Conservation (phyloP, 257 asterid genomes). For the Penstemon newberryi region DNA sequence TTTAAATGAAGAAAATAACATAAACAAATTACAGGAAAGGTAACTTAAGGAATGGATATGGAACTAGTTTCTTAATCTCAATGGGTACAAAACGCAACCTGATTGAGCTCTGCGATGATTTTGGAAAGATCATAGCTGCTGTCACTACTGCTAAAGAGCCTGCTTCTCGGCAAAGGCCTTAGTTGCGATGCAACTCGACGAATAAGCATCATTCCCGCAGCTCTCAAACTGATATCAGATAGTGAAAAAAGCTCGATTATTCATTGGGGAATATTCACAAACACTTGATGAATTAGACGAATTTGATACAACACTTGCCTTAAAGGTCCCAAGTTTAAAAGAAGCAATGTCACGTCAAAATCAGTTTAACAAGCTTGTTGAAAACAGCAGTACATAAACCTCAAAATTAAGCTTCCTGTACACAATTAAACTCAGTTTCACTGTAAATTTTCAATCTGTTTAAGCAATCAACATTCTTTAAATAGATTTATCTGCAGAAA, state of each 20-base stretch:
- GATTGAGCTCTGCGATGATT: conserved; percentile 61
- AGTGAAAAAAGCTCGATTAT: background rate
- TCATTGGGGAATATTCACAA: conserved; percentile 36
- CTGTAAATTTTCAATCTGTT: background rate
- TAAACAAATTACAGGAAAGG: background rate
- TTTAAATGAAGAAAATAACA: conserved; percentile 2
- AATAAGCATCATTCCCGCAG: conserved; percentile 43
- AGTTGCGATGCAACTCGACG: conserved; percentile 36
- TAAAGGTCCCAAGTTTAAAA: too few species aligned
- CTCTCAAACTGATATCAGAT: conserved; percentile 10
- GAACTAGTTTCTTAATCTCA: background rate
- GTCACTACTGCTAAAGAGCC: conserved; percentile 45
- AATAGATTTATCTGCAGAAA: background rate
- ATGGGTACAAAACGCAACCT: conserved; percentile 39
- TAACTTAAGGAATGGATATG: background rate
- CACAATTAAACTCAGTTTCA: conserved; percentile 12
- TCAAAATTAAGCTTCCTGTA: conserved; percentile 7
- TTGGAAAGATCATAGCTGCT: conserved; percentile 46
- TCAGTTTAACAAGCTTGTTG: conserved; percentile 10
- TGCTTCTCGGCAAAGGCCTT: conserved; percentile 36
- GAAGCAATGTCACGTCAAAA: background rate
- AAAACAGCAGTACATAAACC: conserved; percentile 18
- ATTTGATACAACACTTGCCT: too few species aligned
- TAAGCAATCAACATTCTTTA: background rate
- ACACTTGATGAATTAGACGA: conserved; percentile 13